Evolutionary conservation across 495 filamentous ascomycete species (phyloP).

Genomic region (Hypomontagnella submonticulosa): DNA sequence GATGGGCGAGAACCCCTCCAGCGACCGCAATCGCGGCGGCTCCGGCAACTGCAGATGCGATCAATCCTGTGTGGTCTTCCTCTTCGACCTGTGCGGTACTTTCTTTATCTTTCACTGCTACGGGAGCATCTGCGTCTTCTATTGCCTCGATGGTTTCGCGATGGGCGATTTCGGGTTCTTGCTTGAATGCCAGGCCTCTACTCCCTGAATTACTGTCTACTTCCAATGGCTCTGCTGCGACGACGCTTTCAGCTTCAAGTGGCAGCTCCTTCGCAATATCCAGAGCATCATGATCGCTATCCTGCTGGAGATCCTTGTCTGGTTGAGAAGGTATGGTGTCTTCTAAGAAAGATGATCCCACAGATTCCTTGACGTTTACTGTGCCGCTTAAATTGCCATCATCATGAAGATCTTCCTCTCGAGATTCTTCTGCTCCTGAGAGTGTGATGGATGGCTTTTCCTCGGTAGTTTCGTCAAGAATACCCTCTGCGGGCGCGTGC

Average conservation of each 20-base stretch:
- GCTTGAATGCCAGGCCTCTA: constrained; percentile 7
- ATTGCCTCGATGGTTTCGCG: background rate
- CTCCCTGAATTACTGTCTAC: background rate
- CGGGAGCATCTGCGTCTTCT: constrained; percentile 4
- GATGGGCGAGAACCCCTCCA: constrained; percentile 1
- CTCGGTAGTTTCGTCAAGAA: background rate
- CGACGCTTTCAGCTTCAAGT: background rate
- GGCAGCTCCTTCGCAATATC: background rate
- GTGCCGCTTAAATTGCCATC: background rate
- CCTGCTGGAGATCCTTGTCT: no score
- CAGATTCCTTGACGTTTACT: no score
- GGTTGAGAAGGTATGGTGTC: no score
- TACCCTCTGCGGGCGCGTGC: background rate
- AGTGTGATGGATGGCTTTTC: background rate
- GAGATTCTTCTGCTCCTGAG: background rate
- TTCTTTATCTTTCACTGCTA: background rate
- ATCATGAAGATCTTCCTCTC: background rate
- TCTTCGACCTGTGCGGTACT: background rate
- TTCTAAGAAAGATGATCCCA: no score
- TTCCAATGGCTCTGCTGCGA: background rate
- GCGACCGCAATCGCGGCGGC: constrained; percentile 17
- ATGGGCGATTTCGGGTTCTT: background rate
- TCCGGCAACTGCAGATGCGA: constrained; percentile 9
- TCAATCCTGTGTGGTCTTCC: background rate
- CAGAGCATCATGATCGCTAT: background rate